Evolutionary conservation across 2,329 filamentous ascomycete species (phyloP).

Genomic region (Akanthomyces lecanii): DNA sequence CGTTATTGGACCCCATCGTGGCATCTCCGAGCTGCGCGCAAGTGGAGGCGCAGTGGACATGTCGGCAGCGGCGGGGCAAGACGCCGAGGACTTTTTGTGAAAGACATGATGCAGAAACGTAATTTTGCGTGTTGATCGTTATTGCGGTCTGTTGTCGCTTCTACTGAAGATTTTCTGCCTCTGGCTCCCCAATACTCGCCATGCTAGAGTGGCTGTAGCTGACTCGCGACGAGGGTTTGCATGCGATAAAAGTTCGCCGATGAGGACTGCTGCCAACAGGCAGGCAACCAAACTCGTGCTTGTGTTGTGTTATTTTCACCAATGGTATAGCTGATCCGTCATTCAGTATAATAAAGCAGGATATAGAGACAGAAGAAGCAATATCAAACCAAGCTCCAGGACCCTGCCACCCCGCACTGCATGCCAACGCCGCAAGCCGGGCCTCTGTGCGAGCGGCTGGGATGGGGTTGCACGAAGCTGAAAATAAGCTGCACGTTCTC

Average conservation of each 20-base stretch:
- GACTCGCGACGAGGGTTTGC: no score
- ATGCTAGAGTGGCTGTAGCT: no score
- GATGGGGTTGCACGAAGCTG: neutral
- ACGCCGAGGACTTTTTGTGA: neutral
- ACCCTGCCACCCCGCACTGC: neutral
- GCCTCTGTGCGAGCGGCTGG: neutral
- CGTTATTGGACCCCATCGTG: neutral
- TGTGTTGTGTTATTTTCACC: no score
- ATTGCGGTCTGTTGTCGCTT: neutral
- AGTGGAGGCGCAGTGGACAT: neutral
- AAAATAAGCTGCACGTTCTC: conserved; percentile 2
- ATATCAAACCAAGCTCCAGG: neutral
- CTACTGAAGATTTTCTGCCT: neutral
- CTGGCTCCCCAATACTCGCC: no score
- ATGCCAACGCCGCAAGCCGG: neutral
- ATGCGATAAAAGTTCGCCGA: no score
- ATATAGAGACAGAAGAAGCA: neutral
- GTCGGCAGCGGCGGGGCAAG: neutral
- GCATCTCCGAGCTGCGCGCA: neutral
- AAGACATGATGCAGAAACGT: neutral
- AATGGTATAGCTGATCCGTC: neutral
- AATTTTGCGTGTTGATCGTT: neutral
- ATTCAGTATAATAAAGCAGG: neutral
- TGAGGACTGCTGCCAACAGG: no score
- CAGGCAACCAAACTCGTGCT: no score